phyloP scores from a whole-genome alignment of 2,329 filamentous ascomycete species.

The Colletotrichum sp. region DNA sequence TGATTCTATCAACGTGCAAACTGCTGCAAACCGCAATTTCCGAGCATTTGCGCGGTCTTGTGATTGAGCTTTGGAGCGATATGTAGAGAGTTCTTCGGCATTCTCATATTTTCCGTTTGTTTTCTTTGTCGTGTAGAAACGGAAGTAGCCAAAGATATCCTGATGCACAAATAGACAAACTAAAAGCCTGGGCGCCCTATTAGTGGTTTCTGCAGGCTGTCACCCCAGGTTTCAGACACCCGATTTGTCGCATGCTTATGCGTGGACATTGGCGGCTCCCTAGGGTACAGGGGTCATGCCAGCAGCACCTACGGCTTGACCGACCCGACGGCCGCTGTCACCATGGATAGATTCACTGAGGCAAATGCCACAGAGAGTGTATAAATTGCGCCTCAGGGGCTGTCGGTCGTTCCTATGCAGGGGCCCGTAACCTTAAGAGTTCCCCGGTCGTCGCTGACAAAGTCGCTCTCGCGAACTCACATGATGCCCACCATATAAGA shows the following conservation, averaged over 20 bases:
- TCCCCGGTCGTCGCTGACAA: not conserved
- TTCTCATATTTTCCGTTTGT: not conserved
- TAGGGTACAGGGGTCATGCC: not conserved
- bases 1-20: accelerated
- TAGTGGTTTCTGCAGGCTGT: not conserved
- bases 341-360: not conserved
- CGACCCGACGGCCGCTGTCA: not conserved
- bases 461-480: not conserved
- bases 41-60: not conserved
- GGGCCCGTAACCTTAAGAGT: not conserved
- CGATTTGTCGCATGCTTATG: not conserved
- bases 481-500: not conserved
- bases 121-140: not conserved
- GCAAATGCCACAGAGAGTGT: not conserved
- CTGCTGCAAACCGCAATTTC: not conserved
- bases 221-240: not conserved
- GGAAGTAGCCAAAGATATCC: not conserved
- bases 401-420: not conserved
- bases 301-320: not conserved
- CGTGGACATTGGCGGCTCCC: not conserved
- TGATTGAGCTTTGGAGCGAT: not conserved
- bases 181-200: not conserved
- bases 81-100: not conserved
- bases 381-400: not conserved
- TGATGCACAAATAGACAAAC: not conserved